These are phyloP conservation scores for Fusarium coffeatum DNA, from an alignment of 2,329 filamentous ascomycete species.

Conservation along the genomic window DNA sequence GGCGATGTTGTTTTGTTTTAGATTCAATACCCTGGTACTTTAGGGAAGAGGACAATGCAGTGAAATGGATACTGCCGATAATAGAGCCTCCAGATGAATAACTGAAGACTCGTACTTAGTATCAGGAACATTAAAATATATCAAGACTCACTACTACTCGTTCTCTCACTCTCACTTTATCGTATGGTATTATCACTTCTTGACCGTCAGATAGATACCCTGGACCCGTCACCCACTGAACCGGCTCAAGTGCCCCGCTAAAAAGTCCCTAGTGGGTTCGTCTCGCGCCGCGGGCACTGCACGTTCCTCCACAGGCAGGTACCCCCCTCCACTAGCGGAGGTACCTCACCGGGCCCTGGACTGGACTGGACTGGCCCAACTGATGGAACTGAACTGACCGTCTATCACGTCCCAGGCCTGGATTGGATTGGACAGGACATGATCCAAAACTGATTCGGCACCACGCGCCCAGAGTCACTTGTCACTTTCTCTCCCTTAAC, in stretches of 20 bases:
- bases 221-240: conserved; percentile 20
- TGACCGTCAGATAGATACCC: conserved; percentile 30
- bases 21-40: conserved; percentile 14
- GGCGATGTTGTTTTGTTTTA: conserved; percentile 38
- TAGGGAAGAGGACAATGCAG: neutral
- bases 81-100: neutral
- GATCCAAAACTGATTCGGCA: neutral
- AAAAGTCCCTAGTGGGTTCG: conserved; percentile 22
- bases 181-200: neutral
- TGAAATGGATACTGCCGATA: neutral
- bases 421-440: neutral
- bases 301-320: conserved; percentile 20
- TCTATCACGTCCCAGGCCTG: conserved; percentile 1
- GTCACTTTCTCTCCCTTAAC: conserved; percentile 19
- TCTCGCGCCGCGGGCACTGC: conserved; percentile 4
- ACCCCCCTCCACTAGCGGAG: conserved; percentile 24
- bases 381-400: conserved; percentile 19
- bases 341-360: conserved; percentile 17
- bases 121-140: neutral
- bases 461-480: conserved; percentile 40
- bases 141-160: no score
- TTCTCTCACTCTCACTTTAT: no score
- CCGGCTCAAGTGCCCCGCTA: conserved; percentile 23
- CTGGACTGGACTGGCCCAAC: neutral
- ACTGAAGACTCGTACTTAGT: neutral